These are phyloP conservation scores for Phytophthora citrophthora DNA, from an alignment of 352 stramenopile genomes.

Conservation along the genomic window DNA sequence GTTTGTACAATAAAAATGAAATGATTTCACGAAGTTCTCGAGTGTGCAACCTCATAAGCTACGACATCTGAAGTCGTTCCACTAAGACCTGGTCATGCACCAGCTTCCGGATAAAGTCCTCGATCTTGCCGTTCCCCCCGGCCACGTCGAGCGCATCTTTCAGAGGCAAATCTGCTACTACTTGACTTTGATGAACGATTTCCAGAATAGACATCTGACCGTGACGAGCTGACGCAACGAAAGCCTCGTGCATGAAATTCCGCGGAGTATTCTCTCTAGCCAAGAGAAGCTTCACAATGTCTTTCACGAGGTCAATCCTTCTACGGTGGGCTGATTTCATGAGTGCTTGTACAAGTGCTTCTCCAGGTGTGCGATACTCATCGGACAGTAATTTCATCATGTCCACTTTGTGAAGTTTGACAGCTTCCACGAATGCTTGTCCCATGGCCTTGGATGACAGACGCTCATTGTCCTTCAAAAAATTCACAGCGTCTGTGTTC, in stretches of 20 bases:
- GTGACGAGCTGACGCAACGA: neutral
- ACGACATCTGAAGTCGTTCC: neutral
- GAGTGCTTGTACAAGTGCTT: neutral
- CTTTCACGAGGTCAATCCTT: neutral
- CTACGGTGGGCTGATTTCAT: neutral
- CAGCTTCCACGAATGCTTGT: constrained; percentile 6
- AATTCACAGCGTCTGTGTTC: neutral
- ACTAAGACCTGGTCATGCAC: neutral
- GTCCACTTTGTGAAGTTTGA: neutral
- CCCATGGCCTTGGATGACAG: neutral
- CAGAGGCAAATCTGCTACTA: neutral
- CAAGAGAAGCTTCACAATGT: neutral
- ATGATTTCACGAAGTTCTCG: no score
- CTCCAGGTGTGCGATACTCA: neutral
- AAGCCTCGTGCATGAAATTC: neutral
- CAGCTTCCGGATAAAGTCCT: neutral
- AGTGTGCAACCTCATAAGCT: no score
- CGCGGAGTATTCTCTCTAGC: neutral
- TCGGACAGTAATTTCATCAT: neutral
- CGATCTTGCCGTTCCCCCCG: neutral
- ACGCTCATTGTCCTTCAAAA: neutral
- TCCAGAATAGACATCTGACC: neutral
- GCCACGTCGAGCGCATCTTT: neutral
- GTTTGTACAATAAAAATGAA: no score
- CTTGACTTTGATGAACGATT: neutral